Base-by-base conservation (phyloP, 1,139 yeast species). In the Meyerozyma sp. region DNA sequence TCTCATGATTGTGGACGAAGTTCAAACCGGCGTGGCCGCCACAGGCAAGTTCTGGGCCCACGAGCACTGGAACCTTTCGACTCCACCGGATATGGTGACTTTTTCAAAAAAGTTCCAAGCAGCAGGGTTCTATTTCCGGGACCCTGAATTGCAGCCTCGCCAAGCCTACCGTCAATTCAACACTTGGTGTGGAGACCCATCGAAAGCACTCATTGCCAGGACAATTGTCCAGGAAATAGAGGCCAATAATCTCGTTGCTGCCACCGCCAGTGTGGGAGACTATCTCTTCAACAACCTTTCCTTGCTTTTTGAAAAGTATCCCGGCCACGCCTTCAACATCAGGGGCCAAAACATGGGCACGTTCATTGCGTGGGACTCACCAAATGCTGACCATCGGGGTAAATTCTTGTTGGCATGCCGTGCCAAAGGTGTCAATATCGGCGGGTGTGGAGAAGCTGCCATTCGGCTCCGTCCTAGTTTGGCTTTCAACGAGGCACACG, bases 161-260 rank as follows among this genome's bases (percentile, higher is more conserved):
- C 71, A 70, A 52, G 79, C 90, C 9, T 83, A 79, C 66, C 77
- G 90, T 67, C 90, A 83, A 62, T 84, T 84, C 70, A 84, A 84
- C 75, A 84, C 91, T 49, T 84, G 91, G 91, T 83, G 89, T 66
- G 91, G 90, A 56, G 90, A 84, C 59, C 88, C 90, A 58, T 79
- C 84, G 30, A 78, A 78, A 64, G 81, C 82, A 63, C 66, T 81
- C 44, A 65, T 81, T 50, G 85, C 87, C 38, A 79, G 78, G 54
- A 73, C 84, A 46, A 82, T 84, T 52, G 79, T 77, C 50, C 69
- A 79, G 55, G 85, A 83, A 58, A 71, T 83, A 44, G 57, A 61
- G 16, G 72, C 74, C 52, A 62, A 81, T 46, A 72, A 75, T 48
- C 70, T 84, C 53, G 73, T 79, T 40, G 62, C 64, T 9, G 72